Conservation (phyloP, 805 yeast genomes). For the Candida succiphila region DNA sequence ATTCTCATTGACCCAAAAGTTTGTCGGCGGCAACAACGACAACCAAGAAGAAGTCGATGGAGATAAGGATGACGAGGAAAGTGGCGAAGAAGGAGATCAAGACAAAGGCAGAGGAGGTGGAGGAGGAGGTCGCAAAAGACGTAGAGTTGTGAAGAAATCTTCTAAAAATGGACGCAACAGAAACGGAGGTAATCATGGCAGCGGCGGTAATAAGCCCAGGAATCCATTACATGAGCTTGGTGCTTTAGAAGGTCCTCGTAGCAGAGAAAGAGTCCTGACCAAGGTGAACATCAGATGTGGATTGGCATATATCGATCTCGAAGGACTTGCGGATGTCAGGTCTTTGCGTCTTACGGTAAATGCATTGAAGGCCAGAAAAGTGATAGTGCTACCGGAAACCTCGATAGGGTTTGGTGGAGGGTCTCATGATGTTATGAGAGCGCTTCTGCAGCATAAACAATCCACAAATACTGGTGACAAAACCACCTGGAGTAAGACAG, state of each 20-base stretch:
- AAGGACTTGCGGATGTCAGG: conserved; percentile 77
- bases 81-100: conserved; percentile 13
- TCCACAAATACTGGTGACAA: background rate
- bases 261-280: conserved; percentile 23
- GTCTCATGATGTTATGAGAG: conserved; percentile 10
- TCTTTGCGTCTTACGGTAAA: conserved; percentile 74
- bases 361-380: conserved; percentile 65
- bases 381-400: conserved; percentile 35
- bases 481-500: conserved; percentile 13
- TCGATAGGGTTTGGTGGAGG: conserved; percentile 14
- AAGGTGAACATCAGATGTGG: conserved; percentile 56
- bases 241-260: conserved; percentile 41
- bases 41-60: conserved; percentile 11
- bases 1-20: conserved; percentile 20
- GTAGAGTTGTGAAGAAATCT: conserved; percentile 5
- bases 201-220: no score
- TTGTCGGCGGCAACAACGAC: conserved; percentile 13
- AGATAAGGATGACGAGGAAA: conserved; percentile 12
- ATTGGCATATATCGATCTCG: conserved; percentile 65
- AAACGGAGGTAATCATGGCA: conserved; percentile 3
- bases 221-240: conserved; percentile 27
- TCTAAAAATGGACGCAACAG: conserved; percentile 25
- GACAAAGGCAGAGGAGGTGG: no score
- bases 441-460: conserved; percentile 4
- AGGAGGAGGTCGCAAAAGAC: conserved; percentile 14